A percentile compares a stretch with the other conserved stretches of the same genome.
These are phyloP conservation scores for Penicillium nordicum DNA, from an alignment of 2,329 filamentous ascomycete species.

Conservation along the genomic window DNA sequence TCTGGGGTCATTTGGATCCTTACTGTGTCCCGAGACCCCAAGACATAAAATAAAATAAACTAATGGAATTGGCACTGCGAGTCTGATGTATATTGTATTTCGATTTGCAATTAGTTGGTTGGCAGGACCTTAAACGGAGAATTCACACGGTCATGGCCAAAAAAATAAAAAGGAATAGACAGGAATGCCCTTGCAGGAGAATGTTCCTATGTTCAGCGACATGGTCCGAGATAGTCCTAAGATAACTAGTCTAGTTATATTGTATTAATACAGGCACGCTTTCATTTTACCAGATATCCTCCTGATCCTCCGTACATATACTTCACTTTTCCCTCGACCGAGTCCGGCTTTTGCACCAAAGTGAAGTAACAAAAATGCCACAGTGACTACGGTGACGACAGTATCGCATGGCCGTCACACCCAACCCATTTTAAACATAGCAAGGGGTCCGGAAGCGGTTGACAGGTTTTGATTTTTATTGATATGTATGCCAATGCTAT, in stretches of 20 bases:
- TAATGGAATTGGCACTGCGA: constrained; percentile 11
- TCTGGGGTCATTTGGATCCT: constrained; percentile 8
- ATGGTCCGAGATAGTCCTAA: constrained; percentile 11
- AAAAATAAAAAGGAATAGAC: constrained; percentile 3
- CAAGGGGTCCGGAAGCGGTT: constrained; percentile 23
- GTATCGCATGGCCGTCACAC: constrained; percentile 9
- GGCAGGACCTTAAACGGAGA: constrained; percentile 9
- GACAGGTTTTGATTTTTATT: not conserved
- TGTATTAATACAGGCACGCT: not conserved
- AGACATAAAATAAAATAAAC: constrained; percentile 6
- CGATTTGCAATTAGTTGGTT: constrained; percentile 2
- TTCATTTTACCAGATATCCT: not conserved
- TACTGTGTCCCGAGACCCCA: constrained; percentile 6
- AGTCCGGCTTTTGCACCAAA: not conserved
- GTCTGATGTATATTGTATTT: not conserved
- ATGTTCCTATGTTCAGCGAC: constrained; percentile 16
- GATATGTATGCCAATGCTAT: constrained; percentile 15
- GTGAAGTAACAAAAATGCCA: not conserved
- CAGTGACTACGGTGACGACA: constrained; percentile 3
- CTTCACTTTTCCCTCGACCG: not conserved
- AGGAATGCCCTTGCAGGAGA: constrained; percentile 18
- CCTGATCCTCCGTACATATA: not conserved
- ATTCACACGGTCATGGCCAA: constrained; percentile 9
- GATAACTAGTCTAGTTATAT: not conserved
- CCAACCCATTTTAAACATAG: constrained; percentile 4